A percentile compares a stretch with the other conserved stretches of the same genome.
These are phyloP conservation scores for Madurella mycetomatis DNA, from an alignment of 2,329 filamentous ascomycete genomes.

Conservation along the genomic window DNA sequence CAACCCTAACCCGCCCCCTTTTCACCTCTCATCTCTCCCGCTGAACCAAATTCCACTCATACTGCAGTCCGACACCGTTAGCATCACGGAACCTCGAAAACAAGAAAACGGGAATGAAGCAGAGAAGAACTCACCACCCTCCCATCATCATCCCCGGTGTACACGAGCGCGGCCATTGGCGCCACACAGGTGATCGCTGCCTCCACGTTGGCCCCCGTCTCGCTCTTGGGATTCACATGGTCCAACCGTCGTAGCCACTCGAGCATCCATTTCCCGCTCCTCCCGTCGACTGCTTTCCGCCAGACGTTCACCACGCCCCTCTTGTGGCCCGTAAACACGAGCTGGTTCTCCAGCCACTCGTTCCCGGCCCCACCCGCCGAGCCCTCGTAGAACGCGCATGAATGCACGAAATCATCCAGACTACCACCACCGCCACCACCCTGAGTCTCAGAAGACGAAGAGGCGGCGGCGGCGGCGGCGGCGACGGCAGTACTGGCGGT, in stretches of 20 bases:
- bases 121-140: constrained; percentile 65
- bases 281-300: constrained; percentile 48
- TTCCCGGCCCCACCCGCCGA: constrained; percentile 53
- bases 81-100: constrained; percentile 9
- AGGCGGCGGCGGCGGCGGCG: no score
- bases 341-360: constrained; percentile 83
- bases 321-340: constrained; percentile 86
- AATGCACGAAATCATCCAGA: constrained; percentile 70
- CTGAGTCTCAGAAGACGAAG: neutral
- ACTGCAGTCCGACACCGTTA: constrained; percentile 38
- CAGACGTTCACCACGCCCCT: constrained; percentile 79
- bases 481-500: neutral
- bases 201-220: constrained; percentile 52
- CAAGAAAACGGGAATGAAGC: neutral
- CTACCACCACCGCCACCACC: constrained; percentile 38
- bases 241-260: constrained; percentile 78
- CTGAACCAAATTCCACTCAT: constrained; percentile 60
- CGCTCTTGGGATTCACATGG: constrained; percentile 66
- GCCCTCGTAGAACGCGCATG: constrained; percentile 91
- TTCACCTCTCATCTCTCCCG: constrained; percentile 44
- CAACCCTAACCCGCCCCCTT: constrained; percentile 13
- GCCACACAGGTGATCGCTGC: constrained; percentile 81
- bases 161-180: constrained; percentile 77
- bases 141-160: constrained; percentile 91
- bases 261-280: constrained; percentile 65